Base-by-base conservation (phyloP, 495 filamentous ascomycete species). In the Hyaloscypha variabilis region DNA sequence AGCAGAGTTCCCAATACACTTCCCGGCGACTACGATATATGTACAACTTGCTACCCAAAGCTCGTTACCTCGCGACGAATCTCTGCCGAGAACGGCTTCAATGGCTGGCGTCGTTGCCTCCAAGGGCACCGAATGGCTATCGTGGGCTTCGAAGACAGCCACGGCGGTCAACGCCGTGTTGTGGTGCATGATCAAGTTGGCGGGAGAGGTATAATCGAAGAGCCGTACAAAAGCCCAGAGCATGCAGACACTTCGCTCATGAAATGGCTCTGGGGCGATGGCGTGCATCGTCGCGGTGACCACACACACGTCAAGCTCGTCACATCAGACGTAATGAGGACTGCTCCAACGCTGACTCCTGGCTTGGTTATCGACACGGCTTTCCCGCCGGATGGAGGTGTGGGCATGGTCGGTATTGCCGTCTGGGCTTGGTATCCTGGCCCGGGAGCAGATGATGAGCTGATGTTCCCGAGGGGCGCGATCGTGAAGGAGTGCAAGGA, bases 81-180 rank as follows among this genome's bases (percentile, higher is more conserved):
- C 65, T 85, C 82, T 67, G 76, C 79, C 17, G 91, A 93, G 65
- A 91, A 96, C 67, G 92, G 93, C 0, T 80, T 84, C 59, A 79
- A 76, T 28, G 93, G 93, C 5, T 97, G 93, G 93, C 83, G 93
- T 11, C 83, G 91, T 26, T 97, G 93, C 71, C 78, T 85, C 0
- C 74, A 79, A 42, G 90, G 90, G n/a, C 93, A 97, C 72, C 85
- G 93, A 8, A 95, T 97, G 91, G 85, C 88, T 0, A 77, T 95
- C n/a, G 77, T 93, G 6, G 87, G 85, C 1, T 96, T 91, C 70
- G 78, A 88, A 62, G 88, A 92, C 63, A 76, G 79, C 24, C 82
- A 82, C 24, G 82, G 83, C 13, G 80, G 76, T 1, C 90, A 89
- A 66, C 73, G 83, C 57, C 76, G 88, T 4, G 70, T 85, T 23